A percentile compares a stretch with the other conserved stretches of the same genome.
phyloP scores from a whole-genome alignment of 495 filamentous ascomycete genomes.

The Clavariopsis aquatica region DNA sequence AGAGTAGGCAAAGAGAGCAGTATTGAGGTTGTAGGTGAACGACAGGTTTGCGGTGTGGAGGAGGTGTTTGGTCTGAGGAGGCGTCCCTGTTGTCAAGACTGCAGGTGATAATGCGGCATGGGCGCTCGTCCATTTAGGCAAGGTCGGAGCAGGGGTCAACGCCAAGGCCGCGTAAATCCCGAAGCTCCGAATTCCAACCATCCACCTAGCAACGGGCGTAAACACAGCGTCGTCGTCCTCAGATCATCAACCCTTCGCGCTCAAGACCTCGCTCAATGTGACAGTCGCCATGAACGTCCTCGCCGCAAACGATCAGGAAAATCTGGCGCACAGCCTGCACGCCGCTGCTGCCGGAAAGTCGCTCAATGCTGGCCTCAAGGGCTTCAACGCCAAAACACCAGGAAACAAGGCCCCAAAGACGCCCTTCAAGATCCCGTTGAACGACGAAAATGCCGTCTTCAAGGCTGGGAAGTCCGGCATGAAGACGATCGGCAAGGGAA shows the following conservation, averaged over 20 bases:
- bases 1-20: background rate
- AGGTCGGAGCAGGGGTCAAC: slow-evolving; percentile 10
- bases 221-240: slow-evolving; percentile 24
- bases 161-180: slow-evolving; percentile 11
- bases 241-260: background rate
- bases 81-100: slow-evolving; percentile 16
- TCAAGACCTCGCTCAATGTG: slow-evolving; percentile 31
- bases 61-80: slow-evolving; percentile 24
- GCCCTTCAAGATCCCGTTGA: slow-evolving; percentile 76
- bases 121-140: slow-evolving; percentile 6
- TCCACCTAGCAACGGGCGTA: slow-evolving; percentile 30
- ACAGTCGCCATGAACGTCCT: slow-evolving; percentile 60
- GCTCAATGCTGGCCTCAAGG: slow-evolving; percentile 65
- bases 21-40: background rate
- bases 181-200: background rate
- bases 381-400: slow-evolving; percentile 75
- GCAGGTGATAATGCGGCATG: slow-evolving; percentile 11
- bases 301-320: slow-evolving; percentile 83
- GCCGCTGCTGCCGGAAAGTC: slow-evolving; percentile 76
- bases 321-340: slow-evolving; percentile 74
- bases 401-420: slow-evolving; percentile 76
- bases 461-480: slow-evolving; percentile 61
- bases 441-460: slow-evolving; percentile 82
- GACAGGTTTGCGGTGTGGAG: background rate
- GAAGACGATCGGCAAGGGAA: slow-evolving; percentile 62